Evolutionary conservation across 768 basidiomycete genomes (phyloP), one percentile per base, ranked within the genome.

Genomic region (Plicaturopsis crispa): DNA sequence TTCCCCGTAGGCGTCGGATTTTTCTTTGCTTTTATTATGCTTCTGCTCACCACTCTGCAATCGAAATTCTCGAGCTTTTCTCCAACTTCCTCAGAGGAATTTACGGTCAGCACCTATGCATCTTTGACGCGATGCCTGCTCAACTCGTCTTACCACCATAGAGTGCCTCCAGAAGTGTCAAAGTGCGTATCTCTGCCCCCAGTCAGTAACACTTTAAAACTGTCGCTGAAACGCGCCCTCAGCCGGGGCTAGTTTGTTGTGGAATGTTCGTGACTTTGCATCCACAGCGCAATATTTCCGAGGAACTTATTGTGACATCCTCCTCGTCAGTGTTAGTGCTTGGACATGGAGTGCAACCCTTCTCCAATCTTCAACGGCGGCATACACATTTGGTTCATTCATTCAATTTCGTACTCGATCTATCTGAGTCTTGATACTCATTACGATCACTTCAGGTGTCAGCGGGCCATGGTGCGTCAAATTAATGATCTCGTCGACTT

Each of bases 321-420:
- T 32, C 16, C 24, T n/a, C 8, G n/a, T 3, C 34, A 69, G 67
- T 37, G 70, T 73, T 6, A 70, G 70, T 39, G 73, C 73, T 0
- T 72, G 70, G 73, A 75, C 72, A 10, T 74, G 72, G 73, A 72
- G 71, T 35, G 72, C 72, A 1, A 75, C 73, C 0, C 59, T 75
- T 11, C 58, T 75, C n/a, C 70, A 72, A 41, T 72, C 72, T 1
- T 68, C 69, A 36, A 72, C 72, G 0, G 70, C 66, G 0, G 70
- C 70, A 3, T 73, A 75, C 44, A 66, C 66, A 1, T 73, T 69
- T 34, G 72, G n/a, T n/a, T n/a, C n/a, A n/a, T n/a, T n/a, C n/a
- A n/a, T n/a, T n/a, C n/a, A n/a, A n/a, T n/a, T n/a, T n/a, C n/a
- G n/a, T n/a, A n/a, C n/a, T n/a, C n/a, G n/a, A n/a, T 26, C 34